phyloP scores from a whole-genome alignment of 305 asterid genomes.

The Fraxinus angustifolia region DNA sequence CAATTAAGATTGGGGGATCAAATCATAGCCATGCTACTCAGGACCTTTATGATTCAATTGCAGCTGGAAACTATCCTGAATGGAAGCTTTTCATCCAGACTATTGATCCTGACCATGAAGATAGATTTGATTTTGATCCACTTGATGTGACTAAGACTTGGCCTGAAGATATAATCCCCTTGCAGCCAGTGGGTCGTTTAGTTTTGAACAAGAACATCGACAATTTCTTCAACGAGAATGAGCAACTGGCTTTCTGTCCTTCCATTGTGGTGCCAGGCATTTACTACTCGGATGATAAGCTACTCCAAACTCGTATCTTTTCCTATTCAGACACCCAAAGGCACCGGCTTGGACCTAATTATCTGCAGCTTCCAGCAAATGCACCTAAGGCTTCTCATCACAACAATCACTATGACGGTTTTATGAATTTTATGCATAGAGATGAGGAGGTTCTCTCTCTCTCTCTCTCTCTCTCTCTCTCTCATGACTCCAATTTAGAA shows the following conservation, averaged over 20 bases:
- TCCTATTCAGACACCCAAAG: constrained; percentile 37
- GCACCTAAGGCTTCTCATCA: constrained; percentile 31
- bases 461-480: not conserved
- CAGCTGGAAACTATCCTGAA: constrained; percentile 39
- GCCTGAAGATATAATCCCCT: constrained; percentile 37
- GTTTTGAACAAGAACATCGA: constrained; percentile 37
- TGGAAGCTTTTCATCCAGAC: constrained; percentile 42
- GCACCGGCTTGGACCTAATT: constrained; percentile 36
- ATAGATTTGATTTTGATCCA: constrained; percentile 32
- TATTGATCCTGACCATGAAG: constrained; percentile 33
- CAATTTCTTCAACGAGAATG: constrained; percentile 33
- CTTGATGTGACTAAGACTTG: constrained; percentile 41
- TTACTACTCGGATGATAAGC: constrained; percentile 31
- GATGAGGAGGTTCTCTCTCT: constrained; percentile 33
- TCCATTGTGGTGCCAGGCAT: constrained; percentile 31
- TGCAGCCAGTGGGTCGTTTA: constrained; percentile 36
- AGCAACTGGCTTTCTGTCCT: constrained; percentile 38
- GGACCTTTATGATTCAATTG: constrained; percentile 37
- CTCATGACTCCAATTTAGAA: not conserved
- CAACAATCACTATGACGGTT: constrained; percentile 37
- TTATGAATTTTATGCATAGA: constrained; percentile 35
- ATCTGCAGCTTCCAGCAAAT: constrained; percentile 32
- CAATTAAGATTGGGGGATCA: constrained; percentile 29
- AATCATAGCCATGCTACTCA: constrained; percentile 42
- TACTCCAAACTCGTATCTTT: constrained; percentile 30